Evolutionary conservation across 108 stramenopile genomes (phyloP).

Genomic region (Phaeodactylum tricornutum): DNA sequence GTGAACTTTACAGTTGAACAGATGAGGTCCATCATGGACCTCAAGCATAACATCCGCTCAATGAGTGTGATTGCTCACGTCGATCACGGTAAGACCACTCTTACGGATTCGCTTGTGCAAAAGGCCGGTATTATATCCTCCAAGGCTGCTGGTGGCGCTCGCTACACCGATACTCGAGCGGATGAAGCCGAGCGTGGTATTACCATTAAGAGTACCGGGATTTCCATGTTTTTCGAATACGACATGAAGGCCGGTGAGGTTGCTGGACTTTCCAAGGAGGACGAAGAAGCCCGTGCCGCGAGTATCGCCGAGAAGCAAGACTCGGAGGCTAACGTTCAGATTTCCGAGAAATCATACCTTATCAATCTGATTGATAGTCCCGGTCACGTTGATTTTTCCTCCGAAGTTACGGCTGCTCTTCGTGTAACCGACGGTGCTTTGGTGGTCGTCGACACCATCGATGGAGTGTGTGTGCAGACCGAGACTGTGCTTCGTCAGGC

Average conservation of each 20-base stretch:
- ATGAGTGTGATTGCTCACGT: conserved; percentile 99
- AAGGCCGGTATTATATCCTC: conserved; percentile 99
- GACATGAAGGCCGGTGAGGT: conserved; percentile 86
- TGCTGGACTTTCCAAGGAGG: conserved; percentile 53
- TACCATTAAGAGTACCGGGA: conserved; percentile 99
- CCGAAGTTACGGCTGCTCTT: conserved; percentile 99
- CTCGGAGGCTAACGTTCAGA: conserved; percentile 75
- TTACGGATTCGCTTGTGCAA: conserved; percentile 99
- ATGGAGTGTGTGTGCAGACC: conserved; percentile 99
- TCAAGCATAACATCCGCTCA: conserved; percentile 99
- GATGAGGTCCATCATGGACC: conserved; percentile 99
- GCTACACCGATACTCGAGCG: conserved; percentile 99
- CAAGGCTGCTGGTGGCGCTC: conserved; percentile 98
- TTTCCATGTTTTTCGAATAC: conserved; percentile 99
- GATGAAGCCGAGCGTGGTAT: conserved; percentile 99
- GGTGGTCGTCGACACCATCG: conserved; percentile 99
- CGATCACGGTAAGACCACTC: conserved; percentile 99
- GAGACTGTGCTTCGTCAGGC: conserved; percentile 99
- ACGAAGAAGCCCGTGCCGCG: conserved; percentile 34
- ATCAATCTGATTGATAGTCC: conserved; percentile 99
- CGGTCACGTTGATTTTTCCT: conserved; percentile 99
- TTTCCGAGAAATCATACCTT: conserved; percentile 93
- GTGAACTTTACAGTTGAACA: conserved; percentile 99
- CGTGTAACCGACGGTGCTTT: conserved; percentile 99
- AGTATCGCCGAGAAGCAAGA: conserved; percentile 53